A percentile compares a stretch with the other conserved stretches of the same genome.
These are phyloP conservation scores for Fusarium nurragi DNA, from an alignment of 2,329 filamentous ascomycete genomes.

Conservation along the genomic window DNA sequence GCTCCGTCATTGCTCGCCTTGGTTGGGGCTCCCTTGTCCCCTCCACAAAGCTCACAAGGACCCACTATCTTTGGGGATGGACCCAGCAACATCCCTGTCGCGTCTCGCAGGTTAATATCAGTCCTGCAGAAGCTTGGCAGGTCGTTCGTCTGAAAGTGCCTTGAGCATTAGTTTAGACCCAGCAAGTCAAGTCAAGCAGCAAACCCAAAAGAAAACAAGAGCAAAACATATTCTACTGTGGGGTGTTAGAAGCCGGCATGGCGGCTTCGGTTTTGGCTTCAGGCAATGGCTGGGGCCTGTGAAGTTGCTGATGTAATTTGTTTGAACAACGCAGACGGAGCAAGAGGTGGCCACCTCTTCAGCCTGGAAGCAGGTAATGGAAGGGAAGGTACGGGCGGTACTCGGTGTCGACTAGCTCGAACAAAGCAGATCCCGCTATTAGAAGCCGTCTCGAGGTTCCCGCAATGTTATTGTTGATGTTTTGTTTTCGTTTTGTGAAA, in stretches of 20 bases:
- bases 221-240: background rate
- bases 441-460: conserved; percentile 34
- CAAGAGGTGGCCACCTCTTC: conserved; percentile 15
- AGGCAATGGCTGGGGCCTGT: background rate
- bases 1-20: conserved; percentile 35
- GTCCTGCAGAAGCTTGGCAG: conserved; percentile 31
- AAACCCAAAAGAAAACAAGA: background rate
- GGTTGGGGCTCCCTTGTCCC: conserved; percentile 32
- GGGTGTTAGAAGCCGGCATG: background rate
- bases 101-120: conserved; percentile 26
- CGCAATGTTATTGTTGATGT: conserved; percentile 44
- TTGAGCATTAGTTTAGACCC: conserved; percentile 13
- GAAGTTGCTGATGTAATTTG: conserved; percentile 2
- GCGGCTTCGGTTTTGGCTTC: background rate
- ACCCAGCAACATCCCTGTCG: conserved; percentile 23
- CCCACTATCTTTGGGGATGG: conserved; percentile 30
- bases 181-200: background rate
- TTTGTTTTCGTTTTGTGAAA: conserved; percentile 58
- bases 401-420: conserved; percentile 33
- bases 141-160: conserved; percentile 14
- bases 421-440: conserved; percentile 36
- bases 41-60: conserved; percentile 34
- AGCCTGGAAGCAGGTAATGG: background rate
- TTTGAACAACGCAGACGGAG: conserved; percentile 9
- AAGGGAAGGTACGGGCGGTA: conserved; percentile 22